phyloP scores from a whole-genome alignment of 768 basidiomycete genomes.

The Kwoniella sp. region DNA sequence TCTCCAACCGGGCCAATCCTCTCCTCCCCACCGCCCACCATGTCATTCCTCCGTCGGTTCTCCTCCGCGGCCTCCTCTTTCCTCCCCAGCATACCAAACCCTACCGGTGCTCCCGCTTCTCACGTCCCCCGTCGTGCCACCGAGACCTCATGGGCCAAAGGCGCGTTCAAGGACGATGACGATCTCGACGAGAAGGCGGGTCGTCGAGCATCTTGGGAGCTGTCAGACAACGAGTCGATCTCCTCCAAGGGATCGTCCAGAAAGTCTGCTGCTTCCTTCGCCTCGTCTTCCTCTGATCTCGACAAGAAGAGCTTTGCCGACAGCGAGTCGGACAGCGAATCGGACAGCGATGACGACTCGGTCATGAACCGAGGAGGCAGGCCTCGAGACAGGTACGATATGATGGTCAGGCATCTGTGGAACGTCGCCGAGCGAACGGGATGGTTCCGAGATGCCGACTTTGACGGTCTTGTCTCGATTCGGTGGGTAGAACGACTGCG shows the following conservation, averaged over 20 bases:
- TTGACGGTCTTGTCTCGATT: constrained; percentile 45
- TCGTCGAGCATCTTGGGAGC: constrained; percentile 39
- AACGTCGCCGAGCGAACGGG: constrained; percentile 37
- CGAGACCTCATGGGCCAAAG: constrained; percentile 21
- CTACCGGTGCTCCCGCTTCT: constrained; percentile 19
- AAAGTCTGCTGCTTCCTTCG: neutral
- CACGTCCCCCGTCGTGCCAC: constrained; percentile 36
- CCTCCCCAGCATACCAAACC: constrained; percentile 26
- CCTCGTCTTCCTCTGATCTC: constrained; percentile 9
- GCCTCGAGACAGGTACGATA: constrained; percentile 33
- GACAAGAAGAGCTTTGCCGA: constrained; percentile 17
- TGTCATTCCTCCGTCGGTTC: constrained; percentile 44
- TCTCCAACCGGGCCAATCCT: too few relatives aligned
- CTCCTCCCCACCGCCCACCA: constrained; percentile 8
- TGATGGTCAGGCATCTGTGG: constrained; percentile 48
- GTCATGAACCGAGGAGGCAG: constrained; percentile 25
- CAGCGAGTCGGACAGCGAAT: constrained; percentile 9
- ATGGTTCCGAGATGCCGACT: constrained; percentile 45
- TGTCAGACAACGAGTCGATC: constrained; percentile 32
- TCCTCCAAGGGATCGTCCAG: constrained; percentile 7
- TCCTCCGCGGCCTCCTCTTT: constrained; percentile 31
- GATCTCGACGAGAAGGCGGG: constrained; percentile 25
- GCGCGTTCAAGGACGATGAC: constrained; percentile 18
- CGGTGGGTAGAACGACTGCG: too few relatives aligned
- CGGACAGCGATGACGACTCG: constrained; percentile 16